These are phyloP conservation scores for Blastocrithidia nonstop DNA, from an alignment of 208 protist genomes.

Conservation along the genomic window DNA sequence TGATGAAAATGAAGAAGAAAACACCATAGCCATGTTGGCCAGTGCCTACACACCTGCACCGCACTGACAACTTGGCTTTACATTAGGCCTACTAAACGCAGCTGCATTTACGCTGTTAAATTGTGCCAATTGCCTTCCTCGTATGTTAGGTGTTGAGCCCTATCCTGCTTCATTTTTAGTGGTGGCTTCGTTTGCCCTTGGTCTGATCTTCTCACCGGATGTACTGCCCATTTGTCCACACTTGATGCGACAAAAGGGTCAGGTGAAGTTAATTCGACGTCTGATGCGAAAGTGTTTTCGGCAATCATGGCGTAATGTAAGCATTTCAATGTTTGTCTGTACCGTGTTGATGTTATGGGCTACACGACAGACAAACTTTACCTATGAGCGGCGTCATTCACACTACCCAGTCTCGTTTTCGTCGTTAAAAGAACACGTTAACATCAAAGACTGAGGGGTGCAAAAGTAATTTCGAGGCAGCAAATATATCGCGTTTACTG, in stretches of 20 bases:
- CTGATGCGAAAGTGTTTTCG: slow-evolving; percentile 6
- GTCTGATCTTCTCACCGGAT: slow-evolving; percentile 32
- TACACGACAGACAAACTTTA: slow-evolving; percentile 61
- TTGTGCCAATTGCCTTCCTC: slow-evolving; percentile 57
- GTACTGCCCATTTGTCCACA: slow-evolving; percentile 21
- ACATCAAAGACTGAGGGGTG: slow-evolving; percentile 26
- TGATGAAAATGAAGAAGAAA: no score
- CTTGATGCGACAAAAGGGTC: slow-evolving; percentile 7
- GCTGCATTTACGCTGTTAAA: no score
- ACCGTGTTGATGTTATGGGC: slow-evolving; percentile 33
- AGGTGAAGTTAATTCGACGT: slow-evolving; percentile 5
- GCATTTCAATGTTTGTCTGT: slow-evolving; percentile 10
- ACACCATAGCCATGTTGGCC: no score
- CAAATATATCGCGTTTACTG: slow-evolving; percentile 32
- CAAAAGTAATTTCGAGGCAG: slow-evolving; percentile 41
- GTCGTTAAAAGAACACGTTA: slow-evolving; percentile 15
- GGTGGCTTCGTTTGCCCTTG: slow-evolving; percentile 19
- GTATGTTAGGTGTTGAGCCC: slow-evolving; percentile 49
- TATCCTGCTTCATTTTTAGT: slow-evolving; percentile 36
- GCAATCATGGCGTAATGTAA: slow-evolving; percentile 21
- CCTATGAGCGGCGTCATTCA: slow-evolving; percentile 22
- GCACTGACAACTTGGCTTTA: no score
- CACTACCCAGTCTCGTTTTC: slow-evolving; percentile 28
- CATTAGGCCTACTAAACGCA: no score
- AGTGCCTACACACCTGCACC: no score